Base-by-base conservation (phyloP, 2,329 filamentous ascomycete genomes). In the Endothia cerciana region DNA sequence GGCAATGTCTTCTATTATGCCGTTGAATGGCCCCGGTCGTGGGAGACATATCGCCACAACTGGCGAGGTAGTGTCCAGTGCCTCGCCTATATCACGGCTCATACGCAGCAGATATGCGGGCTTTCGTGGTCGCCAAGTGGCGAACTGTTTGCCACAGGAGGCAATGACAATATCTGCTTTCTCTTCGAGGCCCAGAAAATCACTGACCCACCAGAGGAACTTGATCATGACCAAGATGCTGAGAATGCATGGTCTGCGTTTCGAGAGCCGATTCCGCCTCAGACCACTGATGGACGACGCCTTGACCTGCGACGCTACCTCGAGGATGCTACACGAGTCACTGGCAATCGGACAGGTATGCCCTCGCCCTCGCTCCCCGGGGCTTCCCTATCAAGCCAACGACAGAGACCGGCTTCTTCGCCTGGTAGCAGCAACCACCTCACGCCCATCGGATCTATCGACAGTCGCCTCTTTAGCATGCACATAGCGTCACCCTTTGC, bases 101-200 rank as follows among this genome's bases (percentile, higher is more conserved):
- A 98, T 75, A 87, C 84, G 1, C 93, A 97, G 77, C 94, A 98
- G 74, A 90, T 99, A 63, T 99, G 95, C 73, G 94, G 94, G 1
- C 81, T 99, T n/a, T 86, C 91, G 3, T 98, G 94, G 92, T 94
- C 93, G 3, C 81, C 82, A 3, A 87, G 92, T 72, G 93, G 93
- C 3, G 83, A 83, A 3, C 83, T 89, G 43, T 94, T 99, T 75
- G 93, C 92, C 17, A 93, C 92, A 4, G 94, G 95, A 7, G 93
- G 92, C 30, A 98, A 99, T 74, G 95, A 99, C 80, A 97, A 98
- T 73, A 78, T 88, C 3, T 96, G 94, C 73, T 91, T 89, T 71
- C 82, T 98, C 1, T 97, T 96, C 75, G 87, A 94, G 62, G 85
- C 86, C 2, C 82, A 85, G 58, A 83, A 86, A 49, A 80, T 94